Evolutionary conservation across 2,329 filamentous ascomycete genomes (phyloP).

Genomic region (Periconia macrospinosa): DNA sequence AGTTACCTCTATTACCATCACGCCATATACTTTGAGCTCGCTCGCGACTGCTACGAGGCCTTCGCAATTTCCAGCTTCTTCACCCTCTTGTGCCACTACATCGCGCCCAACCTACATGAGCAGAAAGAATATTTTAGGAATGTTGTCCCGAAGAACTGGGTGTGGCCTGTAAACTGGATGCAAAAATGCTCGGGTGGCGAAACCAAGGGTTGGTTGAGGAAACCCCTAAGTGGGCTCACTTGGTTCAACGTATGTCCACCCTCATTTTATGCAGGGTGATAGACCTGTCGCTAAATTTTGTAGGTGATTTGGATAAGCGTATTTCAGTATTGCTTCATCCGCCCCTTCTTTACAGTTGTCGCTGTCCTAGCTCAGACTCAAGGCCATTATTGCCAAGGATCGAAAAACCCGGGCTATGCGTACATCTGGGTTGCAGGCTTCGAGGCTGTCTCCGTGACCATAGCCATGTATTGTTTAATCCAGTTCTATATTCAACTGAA

Average conservation of each 20-base stretch:
- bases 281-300: slow-evolving; percentile 18
- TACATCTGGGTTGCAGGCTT: slow-evolving; percentile 81
- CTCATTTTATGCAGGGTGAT: neutral
- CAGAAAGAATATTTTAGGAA: slow-evolving; percentile 81
- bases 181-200: slow-evolving; percentile 71
- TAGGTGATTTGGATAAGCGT: slow-evolving; percentile 76
- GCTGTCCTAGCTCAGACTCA: slow-evolving; percentile 73
- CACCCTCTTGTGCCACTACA: slow-evolving; percentile 77
- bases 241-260: slow-evolving; percentile 74
- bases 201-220: slow-evolving; percentile 67
- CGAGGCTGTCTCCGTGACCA: slow-evolving; percentile 70
- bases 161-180: slow-evolving; percentile 72
- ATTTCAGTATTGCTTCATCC: slow-evolving; percentile 84
- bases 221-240: slow-evolving; percentile 78
- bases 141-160: slow-evolving; percentile 71
- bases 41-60: slow-evolving; percentile 85
- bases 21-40: slow-evolving; percentile 77
- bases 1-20: slow-evolving; percentile 75
- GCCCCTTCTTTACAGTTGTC: slow-evolving; percentile 76
- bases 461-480: slow-evolving; percentile 87
- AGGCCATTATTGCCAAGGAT: slow-evolving; percentile 75
- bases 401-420: slow-evolving; percentile 75
- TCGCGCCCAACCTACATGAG: slow-evolving; percentile 73
- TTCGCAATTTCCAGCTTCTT: slow-evolving; percentile 89
- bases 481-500: slow-evolving; percentile 84